Conservation (phyloP, 257 asterid genomes). For the Solanum paucissectum region DNA sequence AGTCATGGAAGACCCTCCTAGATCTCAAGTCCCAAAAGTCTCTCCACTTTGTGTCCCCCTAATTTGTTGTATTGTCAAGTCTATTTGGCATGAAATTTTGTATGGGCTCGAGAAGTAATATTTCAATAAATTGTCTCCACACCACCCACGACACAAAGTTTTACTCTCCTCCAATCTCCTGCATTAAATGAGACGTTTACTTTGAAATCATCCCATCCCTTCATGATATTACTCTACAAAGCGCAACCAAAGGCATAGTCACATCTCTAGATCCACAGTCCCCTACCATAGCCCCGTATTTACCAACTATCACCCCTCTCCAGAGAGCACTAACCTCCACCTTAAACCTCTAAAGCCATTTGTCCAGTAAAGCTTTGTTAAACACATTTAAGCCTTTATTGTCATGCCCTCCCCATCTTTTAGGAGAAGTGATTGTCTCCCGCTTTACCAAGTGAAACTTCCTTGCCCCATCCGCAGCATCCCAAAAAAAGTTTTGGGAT, state of each 20-base stretch:
- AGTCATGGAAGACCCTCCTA: background rate
- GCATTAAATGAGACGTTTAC: background rate
- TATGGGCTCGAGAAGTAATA: background rate
- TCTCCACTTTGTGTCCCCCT: background rate
- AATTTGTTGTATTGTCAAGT: background rate
- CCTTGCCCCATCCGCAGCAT: background rate
- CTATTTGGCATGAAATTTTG: background rate
- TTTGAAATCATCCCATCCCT: background rate
- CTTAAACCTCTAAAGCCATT: background rate
- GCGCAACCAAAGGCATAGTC: background rate
- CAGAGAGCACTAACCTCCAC: background rate
- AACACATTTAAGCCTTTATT: background rate
- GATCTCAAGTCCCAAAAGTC: background rate
- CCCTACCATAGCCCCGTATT: background rate
- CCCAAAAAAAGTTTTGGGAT: background rate
- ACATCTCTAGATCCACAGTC: background rate
- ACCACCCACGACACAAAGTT: background rate
- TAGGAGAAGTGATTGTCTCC: background rate
- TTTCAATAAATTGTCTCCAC: background rate
- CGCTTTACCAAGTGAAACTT: background rate
- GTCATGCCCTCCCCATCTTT: background rate
- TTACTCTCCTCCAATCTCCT: background rate
- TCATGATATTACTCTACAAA: background rate
- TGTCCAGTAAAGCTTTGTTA: background rate
- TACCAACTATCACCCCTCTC: background rate